phyloP scores from a whole-genome alignment of 1,284 basidiomycete genomes.

The Cystobasidium slooffiae region DNA sequence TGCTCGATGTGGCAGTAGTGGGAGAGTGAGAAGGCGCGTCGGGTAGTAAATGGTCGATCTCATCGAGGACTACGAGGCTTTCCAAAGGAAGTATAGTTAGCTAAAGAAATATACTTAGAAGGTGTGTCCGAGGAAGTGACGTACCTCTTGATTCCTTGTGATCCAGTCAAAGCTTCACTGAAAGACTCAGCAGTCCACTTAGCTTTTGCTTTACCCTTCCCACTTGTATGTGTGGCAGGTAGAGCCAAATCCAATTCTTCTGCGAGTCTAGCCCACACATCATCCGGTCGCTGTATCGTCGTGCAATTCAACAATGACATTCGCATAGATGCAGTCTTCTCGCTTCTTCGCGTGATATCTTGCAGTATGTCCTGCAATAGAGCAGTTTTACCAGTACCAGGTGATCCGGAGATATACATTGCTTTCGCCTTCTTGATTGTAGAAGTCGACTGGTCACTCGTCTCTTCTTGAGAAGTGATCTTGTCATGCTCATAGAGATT shows the following conservation, averaged over 20 bases:
- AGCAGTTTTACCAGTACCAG: conserved; percentile 60
- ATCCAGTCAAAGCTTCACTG: conserved; percentile 2
- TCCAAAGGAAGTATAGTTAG: too few relatives aligned
- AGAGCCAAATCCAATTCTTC: conserved; percentile 41
- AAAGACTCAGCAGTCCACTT: conserved; percentile 22
- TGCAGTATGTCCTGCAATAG: conserved; percentile 56
- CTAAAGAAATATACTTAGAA: too few relatives aligned
- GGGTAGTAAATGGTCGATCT: conserved; percentile 58
- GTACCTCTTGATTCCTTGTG: not conserved
- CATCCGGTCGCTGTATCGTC: conserved; percentile 48
- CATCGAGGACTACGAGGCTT: conserved; percentile 59
- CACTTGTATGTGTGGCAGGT: not conserved
- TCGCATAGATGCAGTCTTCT: not conserved
- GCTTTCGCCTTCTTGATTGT: conserved; percentile 40
- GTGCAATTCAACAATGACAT: conserved; percentile 58
- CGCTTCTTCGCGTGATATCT: conserved; percentile 45
- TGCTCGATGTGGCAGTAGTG: conserved; percentile 41
- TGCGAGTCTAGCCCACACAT: conserved; percentile 53
- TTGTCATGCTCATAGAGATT: not conserved
- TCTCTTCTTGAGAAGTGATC: not conserved
- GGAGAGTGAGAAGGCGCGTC: conserved; percentile 23
- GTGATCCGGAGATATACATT: conserved; percentile 59
- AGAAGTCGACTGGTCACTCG: not conserved
- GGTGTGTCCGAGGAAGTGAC: too few relatives aligned
- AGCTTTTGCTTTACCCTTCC: conserved; percentile 18